Conservation (phyloP, 495 filamentous ascomycete genomes). For the Hyaloscypha finlandica region DNA sequence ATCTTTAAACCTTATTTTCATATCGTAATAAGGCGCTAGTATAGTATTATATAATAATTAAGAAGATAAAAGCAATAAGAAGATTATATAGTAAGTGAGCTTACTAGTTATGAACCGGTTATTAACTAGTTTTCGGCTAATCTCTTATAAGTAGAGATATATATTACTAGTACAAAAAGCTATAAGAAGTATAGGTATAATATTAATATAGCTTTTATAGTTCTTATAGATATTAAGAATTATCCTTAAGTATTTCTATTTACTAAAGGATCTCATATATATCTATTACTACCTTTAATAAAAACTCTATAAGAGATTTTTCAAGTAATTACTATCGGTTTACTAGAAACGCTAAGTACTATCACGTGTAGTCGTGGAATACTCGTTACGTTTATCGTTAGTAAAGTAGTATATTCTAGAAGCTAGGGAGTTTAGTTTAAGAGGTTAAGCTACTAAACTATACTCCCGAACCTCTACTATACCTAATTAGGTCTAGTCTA, state of each 20-base stretch:
- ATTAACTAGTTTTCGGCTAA: not conserved
- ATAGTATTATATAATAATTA: conserved; percentile 2
- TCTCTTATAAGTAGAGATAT: not conserved
- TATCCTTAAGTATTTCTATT: not conserved
- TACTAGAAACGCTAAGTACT: too few relatives aligned
- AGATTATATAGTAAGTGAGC: not conserved
- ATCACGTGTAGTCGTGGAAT: too few relatives aligned
- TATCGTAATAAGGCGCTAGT: not conserved
- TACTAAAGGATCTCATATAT: not conserved
- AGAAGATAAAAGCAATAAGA: not conserved
- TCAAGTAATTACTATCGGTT: not conserved
- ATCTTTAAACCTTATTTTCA: conserved; percentile 1
- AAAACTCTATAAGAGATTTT: not conserved
- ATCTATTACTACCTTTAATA: not conserved
- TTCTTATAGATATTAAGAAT: not conserved
- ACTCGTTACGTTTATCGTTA: too few relatives aligned
- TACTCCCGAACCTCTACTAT: too few relatives aligned
- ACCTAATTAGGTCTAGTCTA: too few relatives aligned
- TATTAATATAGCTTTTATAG: not conserved
- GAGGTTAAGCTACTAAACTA: too few relatives aligned
- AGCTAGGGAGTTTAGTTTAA: too few relatives aligned
- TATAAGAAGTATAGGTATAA: not conserved
- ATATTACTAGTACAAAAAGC: not conserved
- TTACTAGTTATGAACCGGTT: not conserved
- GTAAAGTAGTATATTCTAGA: too few relatives aligned